Evolutionary conservation across 306 rosid genomes (phyloP), one percentile per base, ranked within the genome.

Genomic region (Castanea sativa): DNA sequence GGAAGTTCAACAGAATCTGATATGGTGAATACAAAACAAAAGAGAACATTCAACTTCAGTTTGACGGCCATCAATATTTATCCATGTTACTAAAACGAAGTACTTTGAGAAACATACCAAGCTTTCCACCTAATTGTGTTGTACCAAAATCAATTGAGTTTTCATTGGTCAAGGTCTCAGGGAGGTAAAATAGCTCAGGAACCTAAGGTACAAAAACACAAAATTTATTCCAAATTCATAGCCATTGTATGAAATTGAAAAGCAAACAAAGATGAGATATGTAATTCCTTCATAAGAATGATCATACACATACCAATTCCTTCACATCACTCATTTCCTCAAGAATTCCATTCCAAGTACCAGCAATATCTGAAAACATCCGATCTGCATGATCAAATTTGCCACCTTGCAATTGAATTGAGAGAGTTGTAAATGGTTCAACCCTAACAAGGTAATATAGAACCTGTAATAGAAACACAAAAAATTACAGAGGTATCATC

Each of bases 261-360:
- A 52, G 67, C 27, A 74, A 35, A 81, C 27, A 56, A 61, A 13
- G 69, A 55, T 59, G 25, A 30, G 53, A 20, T 59, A 41, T 78
- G 38, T 56, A 68, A 73, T 79, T 27, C 55, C 51, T 84, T 59
- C 6, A 49, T 55, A 4, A 43, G 21, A 63, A 55, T 82, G 20
- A 69, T 69, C 79, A 79, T 56, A 79, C 74, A 65, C 75, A 75
- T 89, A 95, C 99, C 95, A 95, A 81, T 91, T 95, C 99, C 79
- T 95, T 95, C 86, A 95, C 96, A 76, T 95, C 99, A 86, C 97
- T 95, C 99, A 93, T 95, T 80, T 95, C 97, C 77, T 95, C 98
- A 77, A 88, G 84, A 89, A 93, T 97, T 76, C 99, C 99, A 80
- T 91, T 86, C 99, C 99, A 95, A 33, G 99, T 95, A 77, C 88